A percentile compares a stretch with the other conserved stretches of the same genome.
These are phyloP conservation scores for Talaromyces atroroseus DNA, from an alignment of 2,329 filamentous ascomycete genomes.

Conservation along the genomic window DNA sequence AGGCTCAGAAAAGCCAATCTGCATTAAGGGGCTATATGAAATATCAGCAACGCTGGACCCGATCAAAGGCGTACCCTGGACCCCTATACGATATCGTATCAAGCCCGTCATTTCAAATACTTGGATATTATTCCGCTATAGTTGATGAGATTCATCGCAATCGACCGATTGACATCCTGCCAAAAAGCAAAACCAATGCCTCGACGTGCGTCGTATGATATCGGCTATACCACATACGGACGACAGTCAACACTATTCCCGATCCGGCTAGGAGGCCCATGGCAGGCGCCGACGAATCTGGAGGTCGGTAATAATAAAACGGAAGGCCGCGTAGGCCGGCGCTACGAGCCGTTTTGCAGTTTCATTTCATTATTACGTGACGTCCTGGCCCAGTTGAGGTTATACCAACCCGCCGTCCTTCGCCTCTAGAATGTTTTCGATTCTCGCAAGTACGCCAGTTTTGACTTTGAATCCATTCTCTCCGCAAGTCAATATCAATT, in stretches of 20 bases:
- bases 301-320: not conserved
- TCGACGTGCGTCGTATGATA: too few relatives aligned
- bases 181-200: too few relatives aligned
- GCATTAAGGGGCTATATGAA: too few relatives aligned
- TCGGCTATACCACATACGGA: not conserved
- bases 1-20: too few relatives aligned
- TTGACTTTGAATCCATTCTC: not conserved
- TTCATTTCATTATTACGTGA: conserved; percentile 4
- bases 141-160: too few relatives aligned
- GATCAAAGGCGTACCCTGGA: too few relatives aligned
- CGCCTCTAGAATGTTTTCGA: conserved; percentile 4
- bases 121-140: too few relatives aligned
- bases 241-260: not conserved
- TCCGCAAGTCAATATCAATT: not conserved
- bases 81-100: too few relatives aligned
- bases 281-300: not conserved
- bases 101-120: too few relatives aligned
- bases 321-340: conserved; percentile 9
- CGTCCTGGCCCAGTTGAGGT: not conserved
- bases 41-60: too few relatives aligned
- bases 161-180: too few relatives aligned
- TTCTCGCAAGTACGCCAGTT: not conserved
- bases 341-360: conserved; percentile 11
- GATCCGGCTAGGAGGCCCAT: not conserved
- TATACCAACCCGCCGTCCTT: not conserved